These are phyloP conservation scores for Chlamydomonas applanata DNA, from an alignment of 139 green algal species.

Conservation along the genomic window DNA sequence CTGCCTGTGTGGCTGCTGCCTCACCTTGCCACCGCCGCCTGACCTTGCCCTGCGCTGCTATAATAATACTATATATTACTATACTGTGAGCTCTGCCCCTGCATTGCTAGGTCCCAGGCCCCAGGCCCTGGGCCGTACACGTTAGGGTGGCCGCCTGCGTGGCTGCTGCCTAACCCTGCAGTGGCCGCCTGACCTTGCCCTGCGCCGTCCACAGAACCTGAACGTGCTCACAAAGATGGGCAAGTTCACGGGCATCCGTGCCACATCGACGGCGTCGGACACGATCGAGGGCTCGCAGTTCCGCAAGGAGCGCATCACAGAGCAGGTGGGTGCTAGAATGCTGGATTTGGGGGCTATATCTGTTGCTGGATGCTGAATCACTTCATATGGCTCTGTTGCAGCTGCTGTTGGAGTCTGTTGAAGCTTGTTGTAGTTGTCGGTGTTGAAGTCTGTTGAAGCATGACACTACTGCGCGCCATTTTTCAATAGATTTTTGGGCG, in stretches of 20 bases:
- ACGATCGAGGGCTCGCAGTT: conserved; percentile 2
- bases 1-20: too few species aligned
- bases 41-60: too few species aligned
- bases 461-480: too few species aligned
- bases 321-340: conserved; percentile 32
- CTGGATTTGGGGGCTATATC: background rate
- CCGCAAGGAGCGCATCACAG: conserved; percentile 63
- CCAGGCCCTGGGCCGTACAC: too few species aligned
- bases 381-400: background rate
- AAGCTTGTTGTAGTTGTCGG: background rate
- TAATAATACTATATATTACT: too few species aligned
- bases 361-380: background rate
- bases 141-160: too few species aligned
- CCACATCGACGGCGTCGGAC: conserved; percentile 45
- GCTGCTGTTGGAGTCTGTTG: background rate
- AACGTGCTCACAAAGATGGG: conserved; percentile 85
- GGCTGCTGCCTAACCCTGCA: too few species aligned
- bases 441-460: too few species aligned
- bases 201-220: conserved; percentile 66
- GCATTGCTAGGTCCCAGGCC: too few species aligned
- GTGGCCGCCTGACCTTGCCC: background rate
- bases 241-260: conserved; percentile 70
- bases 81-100: too few species aligned
- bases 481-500: too few species aligned
- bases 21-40: too few species aligned